phyloP scores from a whole-genome alignment of 2,329 filamentous ascomycete species.

The Sporothrix globosa region DNA sequence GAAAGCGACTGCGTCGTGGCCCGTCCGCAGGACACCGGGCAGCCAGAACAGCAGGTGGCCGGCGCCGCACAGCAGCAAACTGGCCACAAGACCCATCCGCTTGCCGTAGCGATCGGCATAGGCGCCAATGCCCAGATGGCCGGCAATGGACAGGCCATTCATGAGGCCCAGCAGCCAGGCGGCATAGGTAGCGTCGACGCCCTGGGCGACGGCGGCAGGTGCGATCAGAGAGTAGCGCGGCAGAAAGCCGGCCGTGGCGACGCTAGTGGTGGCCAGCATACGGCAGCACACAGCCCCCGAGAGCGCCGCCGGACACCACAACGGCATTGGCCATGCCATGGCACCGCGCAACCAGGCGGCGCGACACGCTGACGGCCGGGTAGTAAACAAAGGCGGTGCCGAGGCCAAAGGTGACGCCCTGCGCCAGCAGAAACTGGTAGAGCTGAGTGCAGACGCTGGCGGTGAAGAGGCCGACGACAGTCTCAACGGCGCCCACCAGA shows the following conservation, averaged over 20 bases:
- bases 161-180: slow-evolving; percentile 4
- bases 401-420: slow-evolving; percentile 11
- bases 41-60: slow-evolving; percentile 22
- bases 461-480: background rate
- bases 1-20: background rate
- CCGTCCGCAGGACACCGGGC: background rate
- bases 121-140: background rate
- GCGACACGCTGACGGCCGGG: slow-evolving; percentile 17
- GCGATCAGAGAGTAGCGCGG: slow-evolving; percentile 16
- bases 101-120: slow-evolving; percentile 21
- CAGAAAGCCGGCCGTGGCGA: slow-evolving; percentile 19
- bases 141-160: slow-evolving; percentile 11
- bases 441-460: background rate
- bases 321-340: slow-evolving; percentile 16
- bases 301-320: background rate
- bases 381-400: slow-evolving; percentile 18
- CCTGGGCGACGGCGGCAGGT: background rate
- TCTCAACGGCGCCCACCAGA: background rate
- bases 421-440: slow-evolving; percentile 6
- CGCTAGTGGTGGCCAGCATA: slow-evolving; percentile 12
- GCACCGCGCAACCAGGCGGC: background rate
- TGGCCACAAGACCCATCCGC: background rate
- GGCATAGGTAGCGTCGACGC: background rate
- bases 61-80: background rate
- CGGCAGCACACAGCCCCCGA: slow-evolving; percentile 9